A percentile compares a stretch with the other conserved stretches of the same genome.
Conservation (phyloP, 2,329 filamentous ascomycete genomes). For the Fonsecaea monophora region DNA sequence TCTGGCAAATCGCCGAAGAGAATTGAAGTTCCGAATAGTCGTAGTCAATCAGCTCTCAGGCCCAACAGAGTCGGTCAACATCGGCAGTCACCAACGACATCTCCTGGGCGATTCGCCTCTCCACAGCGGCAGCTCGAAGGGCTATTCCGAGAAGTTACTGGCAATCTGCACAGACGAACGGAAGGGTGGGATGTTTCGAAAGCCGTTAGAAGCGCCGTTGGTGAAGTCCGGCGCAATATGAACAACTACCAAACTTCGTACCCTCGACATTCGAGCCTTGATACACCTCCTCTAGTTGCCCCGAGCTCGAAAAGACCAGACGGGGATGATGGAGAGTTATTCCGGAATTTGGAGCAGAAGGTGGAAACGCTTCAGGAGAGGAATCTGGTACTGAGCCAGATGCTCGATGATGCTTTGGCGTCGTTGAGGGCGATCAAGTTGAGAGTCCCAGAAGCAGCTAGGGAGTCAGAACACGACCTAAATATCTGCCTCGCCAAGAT, state of each 20-base stretch:
- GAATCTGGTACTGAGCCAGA: constrained; percentile 50
- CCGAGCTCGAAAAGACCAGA: constrained; percentile 4
- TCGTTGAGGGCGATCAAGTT: constrained; percentile 49
- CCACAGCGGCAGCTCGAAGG: constrained; percentile 52
- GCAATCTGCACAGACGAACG: constrained; percentile 55
- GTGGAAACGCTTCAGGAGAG: constrained; percentile 49
- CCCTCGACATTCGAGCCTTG: constrained; percentile 30
- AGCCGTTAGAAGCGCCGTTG: constrained; percentile 56
- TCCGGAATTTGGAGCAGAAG: constrained; percentile 32
- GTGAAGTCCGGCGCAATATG: constrained; percentile 55
- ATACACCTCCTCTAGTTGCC: constrained; percentile 14
- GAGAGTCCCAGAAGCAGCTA: constrained; percentile 33
- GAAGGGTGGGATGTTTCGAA: constrained; percentile 59
- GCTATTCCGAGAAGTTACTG: constrained; percentile 57
- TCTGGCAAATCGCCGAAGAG: constrained; percentile 52
- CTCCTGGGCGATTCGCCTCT: constrained; percentile 47
- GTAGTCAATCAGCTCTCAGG: constrained; percentile 34
- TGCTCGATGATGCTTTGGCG: constrained; percentile 51
- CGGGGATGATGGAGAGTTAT: constrained; percentile 8
- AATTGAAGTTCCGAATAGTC: constrained; percentile 35
- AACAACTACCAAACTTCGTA: constrained; percentile 52
- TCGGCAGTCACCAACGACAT: constrained; percentile 45
- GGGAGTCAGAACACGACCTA: constrained; percentile 43
- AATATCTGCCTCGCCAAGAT: constrained; percentile 50
- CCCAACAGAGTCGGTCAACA: constrained; percentile 36